A percentile compares a stretch with the other conserved stretches of the same genome.
phyloP scores from a whole-genome alignment of 495 filamentous ascomycete genomes.

The Aspergillus haitiensis region DNA sequence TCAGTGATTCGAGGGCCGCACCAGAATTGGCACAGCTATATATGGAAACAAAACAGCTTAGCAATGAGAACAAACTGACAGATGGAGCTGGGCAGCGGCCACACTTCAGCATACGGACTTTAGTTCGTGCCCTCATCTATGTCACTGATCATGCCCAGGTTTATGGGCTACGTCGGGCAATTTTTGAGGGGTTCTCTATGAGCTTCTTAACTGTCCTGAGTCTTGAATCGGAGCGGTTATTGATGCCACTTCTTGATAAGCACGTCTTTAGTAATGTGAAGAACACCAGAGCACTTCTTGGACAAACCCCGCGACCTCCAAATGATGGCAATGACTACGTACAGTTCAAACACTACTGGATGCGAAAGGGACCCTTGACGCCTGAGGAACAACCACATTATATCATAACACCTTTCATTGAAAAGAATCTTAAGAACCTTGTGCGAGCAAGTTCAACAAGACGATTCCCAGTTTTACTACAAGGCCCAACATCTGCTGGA shows the following conservation, averaged over 20 bases:
- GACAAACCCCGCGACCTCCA: constrained; percentile 72
- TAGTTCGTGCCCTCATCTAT: constrained; percentile 89
- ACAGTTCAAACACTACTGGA: constrained; percentile 91
- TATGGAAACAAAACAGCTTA: constrained; percentile 77
- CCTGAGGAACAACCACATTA: constrained; percentile 80
- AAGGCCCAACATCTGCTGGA: constrained; percentile 93
- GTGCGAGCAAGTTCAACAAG: constrained; percentile 89
- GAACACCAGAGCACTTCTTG: constrained; percentile 66
- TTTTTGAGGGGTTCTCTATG: constrained; percentile 99
- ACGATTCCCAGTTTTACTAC: constrained; percentile 90
- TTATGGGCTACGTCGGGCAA: constrained; percentile 82
- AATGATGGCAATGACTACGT: constrained; percentile 75
- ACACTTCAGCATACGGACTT: constrained; percentile 91
- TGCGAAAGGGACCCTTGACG: constrained; percentile 66
- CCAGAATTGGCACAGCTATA: constrained; percentile 83
- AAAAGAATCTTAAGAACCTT: constrained; percentile 89
- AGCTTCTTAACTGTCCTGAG: constrained; percentile 87
- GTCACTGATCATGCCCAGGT: constrained; percentile 77
- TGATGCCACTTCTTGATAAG: constrained; percentile 78
- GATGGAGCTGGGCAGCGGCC: constrained; percentile 92
- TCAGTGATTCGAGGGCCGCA: constrained; percentile 62
- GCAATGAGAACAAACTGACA: constrained; percentile 78
- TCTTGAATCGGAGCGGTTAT: constrained; percentile 69
- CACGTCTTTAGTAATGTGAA: constrained; percentile 69
- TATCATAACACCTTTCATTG: constrained; percentile 93